Evolutionary conservation across 2,329 filamentous ascomycete genomes (phyloP), one percentile per base, ranked within the genome.

Genomic region (Lasiodiplodia sp.): DNA sequence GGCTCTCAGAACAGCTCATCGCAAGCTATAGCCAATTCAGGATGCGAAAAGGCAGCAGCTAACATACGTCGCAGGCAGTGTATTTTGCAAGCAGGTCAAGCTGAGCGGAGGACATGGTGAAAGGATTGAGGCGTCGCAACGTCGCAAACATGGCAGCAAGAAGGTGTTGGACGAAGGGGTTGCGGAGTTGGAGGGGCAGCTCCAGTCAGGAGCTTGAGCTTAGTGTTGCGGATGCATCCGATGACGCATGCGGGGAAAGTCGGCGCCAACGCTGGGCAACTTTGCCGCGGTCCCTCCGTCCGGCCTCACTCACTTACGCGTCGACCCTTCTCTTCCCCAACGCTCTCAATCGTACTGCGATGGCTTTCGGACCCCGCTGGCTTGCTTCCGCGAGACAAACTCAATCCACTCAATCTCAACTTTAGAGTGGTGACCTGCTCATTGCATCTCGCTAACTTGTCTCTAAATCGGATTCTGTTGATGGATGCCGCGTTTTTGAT

Each of bases 11-110:
- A 23, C 14, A 21, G 25, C 7, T 52, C 34, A 18, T 40, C 28
- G 23, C 38, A 44, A 38, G 38, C 60, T 51, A 25, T 47, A 16
- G 37, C 37, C 37, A 28, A 44, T 34, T 56, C 23, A 37, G 31
- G 18, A 47, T 10, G 44, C 44, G 31, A 18, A 31, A 16, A 23
- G 28, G 31, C 47, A 28, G 25, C 11, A 5, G 71, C 73, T 23
- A 31, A 67, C 65, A 23, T 71, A 78, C 76, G 71, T 78, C 77
- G 69, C 77, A 78, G 21, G 76, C 73, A 10, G 73, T 72, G 69
- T 76, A 78, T 34, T 72, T 69, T 0, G 68, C 65, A 63, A 78
- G 68, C n/a, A 57, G 72, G 71, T 75, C 72, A 69, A 66, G 70
- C 53, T 71, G 53, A 8, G 53, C 49, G 18, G 64, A 53, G 21